These are phyloP conservation scores for Curvularia lunata DNA, from an alignment of 2,329 filamentous ascomycete genomes.

Conservation along the genomic window DNA sequence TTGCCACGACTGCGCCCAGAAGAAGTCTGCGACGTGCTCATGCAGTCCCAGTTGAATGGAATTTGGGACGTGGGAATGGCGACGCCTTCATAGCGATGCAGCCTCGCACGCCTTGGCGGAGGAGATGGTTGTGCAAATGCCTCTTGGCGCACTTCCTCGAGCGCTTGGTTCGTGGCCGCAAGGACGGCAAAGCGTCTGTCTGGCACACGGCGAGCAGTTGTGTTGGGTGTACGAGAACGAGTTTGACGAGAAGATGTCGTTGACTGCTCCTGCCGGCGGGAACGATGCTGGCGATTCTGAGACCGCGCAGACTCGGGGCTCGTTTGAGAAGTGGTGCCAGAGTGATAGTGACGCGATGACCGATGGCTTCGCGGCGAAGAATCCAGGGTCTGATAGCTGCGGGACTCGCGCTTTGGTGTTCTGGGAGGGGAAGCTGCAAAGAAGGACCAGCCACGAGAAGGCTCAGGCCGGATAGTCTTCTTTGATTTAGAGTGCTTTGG, in stretches of 20 bases:
- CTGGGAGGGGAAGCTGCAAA: constrained; percentile 43
- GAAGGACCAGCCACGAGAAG: constrained; percentile 38
- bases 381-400: constrained; percentile 38
- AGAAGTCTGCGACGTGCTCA: constrained; percentile 45
- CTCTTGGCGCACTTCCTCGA: constrained; percentile 45
- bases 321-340: constrained; percentile 14
- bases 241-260: constrained; percentile 31
- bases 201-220: constrained; percentile 40
- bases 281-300: constrained; percentile 36
- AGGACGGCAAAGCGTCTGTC: constrained; percentile 49
- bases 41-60: constrained; percentile 48
- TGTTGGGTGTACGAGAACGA: constrained; percentile 44
- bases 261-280: constrained; percentile 38
- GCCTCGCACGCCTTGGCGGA: constrained; percentile 39
- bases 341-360: constrained; percentile 35
- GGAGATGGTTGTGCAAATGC: constrained; percentile 46
- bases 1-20: constrained; percentile 17
- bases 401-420: constrained; percentile 30
- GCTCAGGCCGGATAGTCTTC: constrained; percentile 33
- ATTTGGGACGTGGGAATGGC: constrained; percentile 39
- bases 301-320: constrained; percentile 29
- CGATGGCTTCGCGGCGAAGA: constrained; percentile 40
- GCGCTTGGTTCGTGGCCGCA: constrained; percentile 46
- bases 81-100: constrained; percentile 43
- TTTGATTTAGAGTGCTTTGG: constrained; percentile 42